phyloP scores from a whole-genome alignment of 495 filamentous ascomycete species.

The Echria macrotheca region DNA sequence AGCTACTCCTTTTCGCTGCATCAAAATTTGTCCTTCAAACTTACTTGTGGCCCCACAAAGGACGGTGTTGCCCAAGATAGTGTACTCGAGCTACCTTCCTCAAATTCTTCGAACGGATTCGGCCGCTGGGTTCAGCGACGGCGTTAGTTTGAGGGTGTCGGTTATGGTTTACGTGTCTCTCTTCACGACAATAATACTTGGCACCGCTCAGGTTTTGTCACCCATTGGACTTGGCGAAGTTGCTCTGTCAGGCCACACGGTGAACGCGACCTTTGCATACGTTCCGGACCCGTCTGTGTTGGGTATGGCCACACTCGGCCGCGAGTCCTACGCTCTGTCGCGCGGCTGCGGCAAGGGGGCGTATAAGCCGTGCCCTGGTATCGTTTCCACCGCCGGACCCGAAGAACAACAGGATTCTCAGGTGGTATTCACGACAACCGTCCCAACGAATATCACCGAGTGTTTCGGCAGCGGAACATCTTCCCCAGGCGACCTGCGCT shows the following conservation, averaged over 20 bases:
- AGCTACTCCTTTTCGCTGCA: neutral
- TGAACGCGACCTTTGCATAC: neutral
- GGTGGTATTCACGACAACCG: neutral
- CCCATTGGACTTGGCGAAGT: neutral
- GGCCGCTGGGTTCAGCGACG: neutral
- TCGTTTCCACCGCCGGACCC: neutral
- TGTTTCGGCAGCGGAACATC: neutral
- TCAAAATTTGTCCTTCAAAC: no score
- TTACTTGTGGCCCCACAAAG: neutral
- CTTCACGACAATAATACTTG: neutral
- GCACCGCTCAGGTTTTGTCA: neutral
- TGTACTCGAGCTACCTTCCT: neutral
- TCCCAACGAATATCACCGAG: constrained; percentile 2
- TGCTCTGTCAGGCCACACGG: neutral
- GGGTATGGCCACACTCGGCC: neutral
- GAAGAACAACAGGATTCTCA: neutral
- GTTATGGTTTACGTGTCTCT: neutral
- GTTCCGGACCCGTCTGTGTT: neutral
- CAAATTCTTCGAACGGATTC: neutral
- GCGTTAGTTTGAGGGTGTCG: neutral
- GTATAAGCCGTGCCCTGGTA: neutral
- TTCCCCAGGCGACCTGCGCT: neutral
- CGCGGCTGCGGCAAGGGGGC: neutral
- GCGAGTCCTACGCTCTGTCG: neutral
- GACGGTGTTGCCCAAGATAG: neutral